Percentiles rank a stretch among this genome's conserved stretches.
These are phyloP conservation scores for Nigrospora osmanthi DNA, from an alignment of 2,329 filamentous ascomycete species.

Conservation along the genomic window DNA sequence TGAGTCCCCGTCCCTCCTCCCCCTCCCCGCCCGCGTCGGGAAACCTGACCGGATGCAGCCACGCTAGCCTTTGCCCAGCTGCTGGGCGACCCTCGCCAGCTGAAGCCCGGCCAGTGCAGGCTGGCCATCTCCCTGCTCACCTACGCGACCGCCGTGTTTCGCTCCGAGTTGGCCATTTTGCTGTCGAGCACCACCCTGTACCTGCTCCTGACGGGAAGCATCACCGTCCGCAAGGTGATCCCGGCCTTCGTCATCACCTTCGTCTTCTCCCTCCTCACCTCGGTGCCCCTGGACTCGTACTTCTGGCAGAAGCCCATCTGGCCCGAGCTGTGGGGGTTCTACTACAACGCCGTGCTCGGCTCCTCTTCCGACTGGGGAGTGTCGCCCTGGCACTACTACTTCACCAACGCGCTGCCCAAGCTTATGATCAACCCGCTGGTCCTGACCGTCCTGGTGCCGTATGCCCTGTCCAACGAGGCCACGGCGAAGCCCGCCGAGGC, in stretches of 20 bases:
- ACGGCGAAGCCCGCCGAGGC: conserved; percentile 33
- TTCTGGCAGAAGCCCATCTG: conserved; percentile 87
- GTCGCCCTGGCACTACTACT: conserved; percentile 81
- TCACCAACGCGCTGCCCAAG: conserved; percentile 70
- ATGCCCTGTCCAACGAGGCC: conserved; percentile 41
- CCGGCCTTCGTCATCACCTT: conserved; percentile 59
- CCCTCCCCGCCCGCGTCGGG: background rate
- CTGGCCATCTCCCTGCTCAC: conserved; percentile 70
- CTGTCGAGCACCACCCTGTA: conserved; percentile 60
- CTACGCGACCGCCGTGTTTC: conserved; percentile 75
- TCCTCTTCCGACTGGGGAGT: conserved; percentile 83
- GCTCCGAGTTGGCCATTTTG: conserved; percentile 80
- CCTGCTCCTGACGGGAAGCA: conserved; percentile 35
- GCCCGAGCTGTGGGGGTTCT: conserved; percentile 85
- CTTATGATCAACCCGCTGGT: conserved; percentile 74
- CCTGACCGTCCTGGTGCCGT: conserved; percentile 45
- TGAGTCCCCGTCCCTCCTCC: conserved; percentile 33
- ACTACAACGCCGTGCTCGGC: conserved; percentile 82
- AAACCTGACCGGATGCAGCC: conserved; percentile 34
- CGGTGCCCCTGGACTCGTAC: conserved; percentile 77
- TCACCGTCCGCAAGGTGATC: conserved; percentile 37
- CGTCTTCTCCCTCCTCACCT: conserved; percentile 57
- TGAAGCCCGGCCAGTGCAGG: conserved; percentile 39
- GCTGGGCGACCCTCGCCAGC: conserved; percentile 25
- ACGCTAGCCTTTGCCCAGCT: conserved; percentile 53